These are phyloP conservation scores for Syzygium grande DNA, from an alignment of 345 rosid species.

Conservation along the genomic window DNA sequence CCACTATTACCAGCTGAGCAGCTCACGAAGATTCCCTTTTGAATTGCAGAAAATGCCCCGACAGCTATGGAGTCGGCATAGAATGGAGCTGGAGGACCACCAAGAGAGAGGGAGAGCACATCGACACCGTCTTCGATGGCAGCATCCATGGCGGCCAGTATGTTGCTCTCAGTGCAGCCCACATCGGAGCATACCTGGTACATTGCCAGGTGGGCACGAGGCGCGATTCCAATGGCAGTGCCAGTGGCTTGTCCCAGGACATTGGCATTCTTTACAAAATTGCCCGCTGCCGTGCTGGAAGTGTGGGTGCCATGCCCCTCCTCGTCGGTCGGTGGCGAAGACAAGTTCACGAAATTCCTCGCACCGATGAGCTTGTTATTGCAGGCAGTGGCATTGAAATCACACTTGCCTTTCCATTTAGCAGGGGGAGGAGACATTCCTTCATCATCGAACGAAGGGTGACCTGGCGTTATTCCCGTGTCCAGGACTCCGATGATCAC, in stretches of 20 bases:
- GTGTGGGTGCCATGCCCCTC: constrained; percentile 41
- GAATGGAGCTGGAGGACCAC: constrained; percentile 17
- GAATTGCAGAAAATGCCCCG: constrained; percentile 24
- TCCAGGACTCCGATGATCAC: constrained; percentile 31
- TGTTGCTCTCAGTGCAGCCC: constrained; percentile 21
- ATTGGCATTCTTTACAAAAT: constrained; percentile 16
- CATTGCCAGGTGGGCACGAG: constrained; percentile 28
- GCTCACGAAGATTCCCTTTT: constrained; percentile 28
- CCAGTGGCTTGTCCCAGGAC: constrained; percentile 20
- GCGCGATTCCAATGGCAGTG: constrained; percentile 27
- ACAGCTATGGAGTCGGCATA: constrained; percentile 19
- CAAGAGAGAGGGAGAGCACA: constrained; percentile 30
- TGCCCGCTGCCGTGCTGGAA: constrained; percentile 29
- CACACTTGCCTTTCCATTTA: constrained; percentile 33
- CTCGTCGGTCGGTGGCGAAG: constrained; percentile 23
- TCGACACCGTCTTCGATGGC: constrained; percentile 32
- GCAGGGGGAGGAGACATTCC: constrained; percentile 17
- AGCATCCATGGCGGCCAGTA: constrained; percentile 31
- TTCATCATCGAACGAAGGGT: constrained; percentile 17
- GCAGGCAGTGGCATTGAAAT: constrained; percentile 12
- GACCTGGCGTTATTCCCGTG: constrained; percentile 27
- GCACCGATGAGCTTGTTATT: constrained; percentile 38
- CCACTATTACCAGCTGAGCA: constrained; percentile 38
- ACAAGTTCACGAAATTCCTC: constrained; percentile 1
- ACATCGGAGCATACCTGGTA: constrained; percentile 16